These are phyloP conservation scores for Botrytis fabae DNA, from an alignment of 2,329 filamentous ascomycete genomes.

Conservation along the genomic window DNA sequence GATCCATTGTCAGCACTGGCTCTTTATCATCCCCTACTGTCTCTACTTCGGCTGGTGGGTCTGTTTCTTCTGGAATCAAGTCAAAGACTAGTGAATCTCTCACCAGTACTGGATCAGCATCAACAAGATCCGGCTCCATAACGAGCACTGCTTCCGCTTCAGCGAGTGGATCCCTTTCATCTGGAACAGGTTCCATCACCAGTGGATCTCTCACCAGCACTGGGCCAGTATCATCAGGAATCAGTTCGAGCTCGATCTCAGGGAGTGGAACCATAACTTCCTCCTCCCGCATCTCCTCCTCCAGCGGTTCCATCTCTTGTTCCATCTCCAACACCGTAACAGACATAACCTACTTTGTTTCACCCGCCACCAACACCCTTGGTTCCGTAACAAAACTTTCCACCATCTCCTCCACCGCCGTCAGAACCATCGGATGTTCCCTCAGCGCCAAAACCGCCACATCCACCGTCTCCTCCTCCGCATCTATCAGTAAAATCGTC, in stretches of 20 bases:
- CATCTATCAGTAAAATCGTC: conserved; percentile 10
- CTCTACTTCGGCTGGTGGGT: too few species aligned
- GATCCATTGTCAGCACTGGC: background rate
- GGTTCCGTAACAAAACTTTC: conserved; percentile 5
- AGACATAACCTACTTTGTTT: conserved; percentile 11
- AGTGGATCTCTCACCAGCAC: background rate
- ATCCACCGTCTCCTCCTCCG: conserved; percentile 4
- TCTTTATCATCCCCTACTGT: background rate
- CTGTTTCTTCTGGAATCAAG: background rate
- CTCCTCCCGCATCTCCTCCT: background rate
- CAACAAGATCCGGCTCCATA: too few species aligned
- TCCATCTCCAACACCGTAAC: conserved; percentile 16
- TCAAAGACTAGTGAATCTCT: background rate
- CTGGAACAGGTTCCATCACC: background rate
- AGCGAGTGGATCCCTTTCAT: background rate
- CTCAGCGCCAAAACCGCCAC: conserved; percentile 11
- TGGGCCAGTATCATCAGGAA: background rate
- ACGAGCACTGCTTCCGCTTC: too few species aligned
- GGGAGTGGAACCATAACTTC: background rate
- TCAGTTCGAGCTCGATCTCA: background rate
- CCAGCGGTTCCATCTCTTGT: background rate
- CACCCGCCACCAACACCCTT: conserved; percentile 2
- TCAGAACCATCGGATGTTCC: background rate
- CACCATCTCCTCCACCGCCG: conserved; percentile 5
- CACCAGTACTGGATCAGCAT: too few species aligned